Base-by-base conservation (phyloP, 1,139 yeast species). In the Blastobotrys indianensis region DNA sequence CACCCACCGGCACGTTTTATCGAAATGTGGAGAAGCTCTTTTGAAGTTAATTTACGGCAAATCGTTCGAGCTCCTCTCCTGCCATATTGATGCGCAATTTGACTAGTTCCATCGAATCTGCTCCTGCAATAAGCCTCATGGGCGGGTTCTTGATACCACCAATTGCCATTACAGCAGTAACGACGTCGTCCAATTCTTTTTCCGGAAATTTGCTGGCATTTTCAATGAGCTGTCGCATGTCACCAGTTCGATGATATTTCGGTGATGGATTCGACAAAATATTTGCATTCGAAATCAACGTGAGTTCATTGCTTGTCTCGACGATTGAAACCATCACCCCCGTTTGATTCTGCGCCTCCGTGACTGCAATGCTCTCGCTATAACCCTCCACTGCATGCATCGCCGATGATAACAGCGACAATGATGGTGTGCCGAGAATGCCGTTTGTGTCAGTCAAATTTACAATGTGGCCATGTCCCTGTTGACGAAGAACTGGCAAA, bases 131-230 rank as follows among this genome's bases (percentile, higher is more conserved):
- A 16, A 64, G 50, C 10, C 64, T 46, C 36, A 59, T 52, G 2
- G 68, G 68, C 2, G 68, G 68, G 46, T 64, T 63, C 33, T 58
- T 60, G 17, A 60, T 51, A 8, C 66, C 67, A 3, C 64, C 67
- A 6, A 64, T 55, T 6, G 56, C 51, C 34, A 56, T 45, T n/a
- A 64, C 55, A 2, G 63, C 63, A 11, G 42, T 43, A 11, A 60
- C 48, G 1, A 59, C 55, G 23, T 61, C 57, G 8, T 49, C 43
- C 34, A 61, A 58, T 13, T 60, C 55, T 23, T 49, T 36, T 5
- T 51, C 54, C 1, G 63, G 64, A 37, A 57, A 55, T 20, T 53
- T 51, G 29, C 52, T 57, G 13, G 58, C 50, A 15, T 49, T 45
- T 20, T 50, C 39, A n/a, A 59, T 40, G 20, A 58, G 43, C 9